phyloP scores from a whole-genome alignment of 2,329 filamentous ascomycete species.

The Pseudocercospora fuligena region DNA sequence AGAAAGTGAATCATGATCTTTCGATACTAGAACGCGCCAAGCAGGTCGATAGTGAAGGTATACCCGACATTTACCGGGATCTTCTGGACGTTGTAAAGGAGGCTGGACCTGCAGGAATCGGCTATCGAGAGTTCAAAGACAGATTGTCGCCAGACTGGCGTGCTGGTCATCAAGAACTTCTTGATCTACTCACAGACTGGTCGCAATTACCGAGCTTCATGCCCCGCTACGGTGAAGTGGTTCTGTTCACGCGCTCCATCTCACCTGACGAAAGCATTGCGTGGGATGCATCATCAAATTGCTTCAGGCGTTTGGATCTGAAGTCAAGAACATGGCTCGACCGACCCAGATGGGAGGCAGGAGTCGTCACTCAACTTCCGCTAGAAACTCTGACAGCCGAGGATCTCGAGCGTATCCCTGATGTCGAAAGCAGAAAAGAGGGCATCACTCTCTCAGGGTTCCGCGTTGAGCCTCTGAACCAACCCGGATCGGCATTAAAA shows the following conservation, averaged over 20 bases:
- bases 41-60: constrained; percentile 57
- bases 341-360: constrained; percentile 61
- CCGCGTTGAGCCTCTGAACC: constrained; percentile 61
- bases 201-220: constrained; percentile 55
- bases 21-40: constrained; percentile 23
- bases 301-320: constrained; percentile 30
- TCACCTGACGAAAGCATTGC: constrained; percentile 36
- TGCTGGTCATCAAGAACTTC: constrained; percentile 52
- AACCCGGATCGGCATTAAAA: constrained; percentile 55
- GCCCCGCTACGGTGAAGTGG: constrained; percentile 61
- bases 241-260: constrained; percentile 55
- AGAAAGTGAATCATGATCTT: constrained; percentile 1
- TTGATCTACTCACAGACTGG: constrained; percentile 48
- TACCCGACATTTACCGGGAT: constrained; percentile 58
- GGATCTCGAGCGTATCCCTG: constrained; percentile 51
- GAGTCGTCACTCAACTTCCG: constrained; percentile 59
- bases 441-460: constrained; percentile 56
- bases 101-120: constrained; percentile 33
- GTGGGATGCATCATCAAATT: constrained; percentile 34
- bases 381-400: constrained; percentile 48
- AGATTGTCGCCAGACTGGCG: constrained; percentile 62
- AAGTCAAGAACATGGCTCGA: constrained; percentile 19
- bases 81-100: constrained; percentile 55
- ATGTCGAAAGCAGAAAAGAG: constrained; percentile 46
- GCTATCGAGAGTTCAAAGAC: constrained; percentile 56